Evolutionary conservation across 768 basidiomycete genomes (phyloP).

Genomic region (Rhodosporidiobolus odoratus): DNA sequence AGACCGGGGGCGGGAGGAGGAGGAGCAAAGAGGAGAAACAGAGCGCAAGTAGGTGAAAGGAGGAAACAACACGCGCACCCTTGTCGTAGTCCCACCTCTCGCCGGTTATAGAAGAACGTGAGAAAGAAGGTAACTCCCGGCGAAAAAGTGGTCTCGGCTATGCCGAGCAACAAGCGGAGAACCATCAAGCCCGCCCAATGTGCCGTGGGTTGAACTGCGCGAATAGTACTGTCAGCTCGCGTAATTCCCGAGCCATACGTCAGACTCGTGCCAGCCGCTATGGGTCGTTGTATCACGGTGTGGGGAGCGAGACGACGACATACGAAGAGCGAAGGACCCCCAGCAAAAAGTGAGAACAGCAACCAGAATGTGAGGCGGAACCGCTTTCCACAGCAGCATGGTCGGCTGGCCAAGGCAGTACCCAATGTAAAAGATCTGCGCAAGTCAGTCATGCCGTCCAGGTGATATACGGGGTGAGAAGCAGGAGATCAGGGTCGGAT

Average conservation of each 20-base stretch:
- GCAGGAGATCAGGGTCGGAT: background rate
- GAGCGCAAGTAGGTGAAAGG: no score
- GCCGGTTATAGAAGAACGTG: constrained; percentile 16
- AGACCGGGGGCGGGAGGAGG: no score
- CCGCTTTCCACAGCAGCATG: constrained; percentile 17
- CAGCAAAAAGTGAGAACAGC: constrained; percentile 5
- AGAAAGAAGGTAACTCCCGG: constrained; percentile 11
- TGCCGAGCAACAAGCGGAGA: constrained; percentile 9
- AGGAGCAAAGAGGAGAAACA: no score
- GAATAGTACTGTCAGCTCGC: background rate
- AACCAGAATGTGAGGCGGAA: constrained; percentile 14
- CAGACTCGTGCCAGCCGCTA: no score
- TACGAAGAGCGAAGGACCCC: constrained; percentile 4
- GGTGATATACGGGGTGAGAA: no score
- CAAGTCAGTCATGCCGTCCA: no score
- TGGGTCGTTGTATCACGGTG: background rate
- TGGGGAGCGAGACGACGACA: background rate
- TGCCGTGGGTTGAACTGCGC: constrained; percentile 1
- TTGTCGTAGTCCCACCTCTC: constrained; percentile 16
- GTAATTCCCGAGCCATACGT: no score
- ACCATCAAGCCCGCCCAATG: constrained; percentile 15
- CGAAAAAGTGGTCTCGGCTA: constrained; percentile 6
- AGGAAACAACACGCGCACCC: background rate
- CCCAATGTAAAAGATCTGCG: constrained; percentile 5
- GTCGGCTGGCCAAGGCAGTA: constrained; percentile 2